Conservation (phyloP, 306 rosid genomes). For the Quercus agrifolia region DNA sequence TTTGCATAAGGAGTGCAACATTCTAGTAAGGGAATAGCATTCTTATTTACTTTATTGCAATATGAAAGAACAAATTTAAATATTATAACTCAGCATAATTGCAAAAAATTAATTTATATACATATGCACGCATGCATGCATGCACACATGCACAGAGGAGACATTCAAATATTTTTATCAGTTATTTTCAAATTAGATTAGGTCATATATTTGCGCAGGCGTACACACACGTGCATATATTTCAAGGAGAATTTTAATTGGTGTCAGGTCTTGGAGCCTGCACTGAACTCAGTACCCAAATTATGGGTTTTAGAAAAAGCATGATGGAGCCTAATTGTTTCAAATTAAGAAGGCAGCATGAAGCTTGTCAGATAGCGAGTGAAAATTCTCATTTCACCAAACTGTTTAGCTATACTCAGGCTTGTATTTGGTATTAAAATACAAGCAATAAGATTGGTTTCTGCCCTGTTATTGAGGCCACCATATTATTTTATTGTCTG, state of each 20-base stretch:
- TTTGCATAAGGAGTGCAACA: not conserved
- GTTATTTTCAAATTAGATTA: not conserved
- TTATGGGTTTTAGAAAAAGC: not conserved
- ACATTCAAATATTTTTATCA: not conserved
- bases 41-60: not conserved
- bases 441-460: not conserved
- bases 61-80: not conserved
- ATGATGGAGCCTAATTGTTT: not conserved
- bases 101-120: not conserved
- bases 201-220: not conserved
- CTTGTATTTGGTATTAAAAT: not conserved
- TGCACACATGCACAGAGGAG: not conserved
- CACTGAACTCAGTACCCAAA: not conserved
- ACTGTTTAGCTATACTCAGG: not conserved
- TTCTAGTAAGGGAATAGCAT: not conserved
- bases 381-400: not conserved
- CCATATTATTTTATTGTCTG: not conserved
- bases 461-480: not conserved
- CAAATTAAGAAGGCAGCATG: not conserved
- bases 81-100: not conserved
- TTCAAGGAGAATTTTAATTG: not conserved
- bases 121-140: not conserved
- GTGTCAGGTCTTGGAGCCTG: not conserved
- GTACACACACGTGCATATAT: not conserved
- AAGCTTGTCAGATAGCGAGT: not conserved